Conservation (phyloP, 2,329 filamentous ascomycete genomes). For the Penicillium polonicum region DNA sequence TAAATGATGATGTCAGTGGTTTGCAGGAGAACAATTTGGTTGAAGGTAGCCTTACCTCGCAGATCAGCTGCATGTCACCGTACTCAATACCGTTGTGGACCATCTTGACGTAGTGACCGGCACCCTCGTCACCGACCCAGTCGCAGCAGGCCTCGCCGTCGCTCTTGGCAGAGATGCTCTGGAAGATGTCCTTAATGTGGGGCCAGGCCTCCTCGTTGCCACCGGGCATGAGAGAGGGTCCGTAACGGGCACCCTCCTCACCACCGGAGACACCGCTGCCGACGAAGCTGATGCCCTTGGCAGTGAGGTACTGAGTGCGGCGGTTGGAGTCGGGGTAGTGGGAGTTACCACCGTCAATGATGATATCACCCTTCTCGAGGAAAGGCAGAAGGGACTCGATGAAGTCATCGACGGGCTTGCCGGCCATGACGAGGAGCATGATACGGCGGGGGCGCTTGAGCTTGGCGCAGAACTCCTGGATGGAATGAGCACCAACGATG, state of each 20-base stretch:
- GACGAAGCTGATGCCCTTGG: constrained; percentile 92
- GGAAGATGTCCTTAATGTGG: constrained; percentile 98
- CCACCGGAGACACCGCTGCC: constrained; percentile 97
- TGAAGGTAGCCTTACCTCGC: constrained; percentile 66
- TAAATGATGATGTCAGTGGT: constrained; percentile 39
- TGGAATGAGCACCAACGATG: constrained; percentile 87
- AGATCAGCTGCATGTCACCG: constrained; percentile 99
- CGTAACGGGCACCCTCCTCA: constrained; percentile 98
- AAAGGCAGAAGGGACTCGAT: constrained; percentile 89
- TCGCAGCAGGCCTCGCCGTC: constrained; percentile 97
- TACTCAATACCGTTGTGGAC: constrained; percentile 99
- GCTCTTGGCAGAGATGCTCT: constrained; percentile 95
- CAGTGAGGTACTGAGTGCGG: constrained; percentile 80
- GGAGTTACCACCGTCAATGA: constrained; percentile 99
- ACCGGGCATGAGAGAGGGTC: constrained; percentile 97
- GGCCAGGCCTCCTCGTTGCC: constrained; percentile 98
- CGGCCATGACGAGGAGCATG: constrained; percentile 99
- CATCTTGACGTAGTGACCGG: constrained; percentile 99
- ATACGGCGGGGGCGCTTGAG: constrained; percentile 95
- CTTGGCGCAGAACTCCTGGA: constrained; percentile 93
- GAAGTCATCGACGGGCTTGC: constrained; percentile 97
- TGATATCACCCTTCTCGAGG: constrained; percentile 86
- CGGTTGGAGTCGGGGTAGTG: constrained; percentile 99
- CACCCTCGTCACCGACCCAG: constrained; percentile 99
- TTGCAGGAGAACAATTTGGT: background rate